phyloP scores from a whole-genome alignment of 805 yeast species.

The Suhomyces sp. region DNA sequence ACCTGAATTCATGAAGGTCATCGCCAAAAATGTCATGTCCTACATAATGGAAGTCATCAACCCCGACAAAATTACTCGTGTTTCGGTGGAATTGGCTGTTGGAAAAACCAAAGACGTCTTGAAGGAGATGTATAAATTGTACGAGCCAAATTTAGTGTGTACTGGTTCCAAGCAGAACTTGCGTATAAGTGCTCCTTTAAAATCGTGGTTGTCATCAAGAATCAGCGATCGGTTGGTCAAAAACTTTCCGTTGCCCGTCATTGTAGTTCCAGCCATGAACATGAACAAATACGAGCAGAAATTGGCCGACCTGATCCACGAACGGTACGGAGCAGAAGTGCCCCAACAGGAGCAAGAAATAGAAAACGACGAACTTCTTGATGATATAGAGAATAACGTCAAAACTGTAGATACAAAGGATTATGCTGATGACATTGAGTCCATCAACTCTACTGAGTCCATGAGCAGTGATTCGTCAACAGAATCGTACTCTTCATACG shows the following conservation, averaged over 20 bases:
- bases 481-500: slow-evolving; percentile 36
- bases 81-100: slow-evolving; percentile 59
- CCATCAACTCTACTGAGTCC: slow-evolving; percentile 19
- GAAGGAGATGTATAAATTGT: slow-evolving; percentile 56
- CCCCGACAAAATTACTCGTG: slow-evolving; percentile 45
- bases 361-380: neutral
- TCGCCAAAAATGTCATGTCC: slow-evolving; percentile 50
- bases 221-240: slow-evolving; percentile 63
- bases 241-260: slow-evolving; percentile 62
- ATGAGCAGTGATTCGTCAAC: slow-evolving; percentile 23
- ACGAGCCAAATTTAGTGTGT: slow-evolving; percentile 57
- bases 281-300: slow-evolving; percentile 50
- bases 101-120: slow-evolving; percentile 56
- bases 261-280: slow-evolving; percentile 61
- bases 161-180: slow-evolving; percentile 52
- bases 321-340: neutral
- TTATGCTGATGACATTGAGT: slow-evolving; percentile 8
- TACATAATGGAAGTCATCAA: slow-evolving; percentile 48
- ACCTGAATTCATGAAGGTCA: slow-evolving; percentile 46
- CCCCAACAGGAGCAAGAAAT: neutral
- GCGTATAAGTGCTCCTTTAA: slow-evolving; percentile 46
- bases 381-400: neutral
- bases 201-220: slow-evolving; percentile 60
- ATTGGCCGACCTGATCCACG: slow-evolving; percentile 34
- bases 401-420: neutral